phyloP scores from a whole-genome alignment of 2,329 filamentous ascomycete species.

The Blastomyces emzantsi region DNA sequence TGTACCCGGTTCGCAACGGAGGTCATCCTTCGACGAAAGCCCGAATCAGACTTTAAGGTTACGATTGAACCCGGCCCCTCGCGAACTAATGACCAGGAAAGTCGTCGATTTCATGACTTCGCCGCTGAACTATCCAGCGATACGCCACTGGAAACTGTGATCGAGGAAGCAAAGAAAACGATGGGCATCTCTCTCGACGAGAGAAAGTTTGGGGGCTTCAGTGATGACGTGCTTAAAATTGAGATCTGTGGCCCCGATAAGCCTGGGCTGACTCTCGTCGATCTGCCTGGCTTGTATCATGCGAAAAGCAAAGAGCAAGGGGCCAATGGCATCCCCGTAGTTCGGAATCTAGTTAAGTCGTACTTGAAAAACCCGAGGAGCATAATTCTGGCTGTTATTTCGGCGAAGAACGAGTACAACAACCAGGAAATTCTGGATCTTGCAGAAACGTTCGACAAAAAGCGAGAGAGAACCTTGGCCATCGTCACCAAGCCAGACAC shows the following conservation, averaged over 20 bases:
- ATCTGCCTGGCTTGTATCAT: constrained; percentile 14
- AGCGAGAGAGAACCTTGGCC: constrained; percentile 24
- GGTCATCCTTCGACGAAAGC: constrained; percentile 19
- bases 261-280: constrained; percentile 14
- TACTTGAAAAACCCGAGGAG: constrained; percentile 53
- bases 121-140: no score
- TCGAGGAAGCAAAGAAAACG: constrained; percentile 1
- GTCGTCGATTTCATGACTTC: background rate
- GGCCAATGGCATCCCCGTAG: constrained; percentile 18
- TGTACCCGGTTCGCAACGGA: constrained; percentile 28
- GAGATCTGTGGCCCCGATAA: constrained; percentile 14
- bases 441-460: constrained; percentile 18
- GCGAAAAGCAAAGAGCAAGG: constrained; percentile 13
- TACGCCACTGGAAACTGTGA: background rate
- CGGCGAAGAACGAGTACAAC: constrained; percentile 44
- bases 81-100: constrained; percentile 8
- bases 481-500: constrained; percentile 30
- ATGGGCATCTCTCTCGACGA: no score
- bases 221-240: constrained; percentile 11
- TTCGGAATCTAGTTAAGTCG: constrained; percentile 5
- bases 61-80: constrained; percentile 19
- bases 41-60: constrained; percentile 10
- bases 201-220: constrained; percentile 4
- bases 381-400: constrained; percentile 50
- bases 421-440: constrained; percentile 50